Evolutionary conservation across 106 monocot genomes (phyloP).

Genomic region (Triglochin maritima): DNA sequence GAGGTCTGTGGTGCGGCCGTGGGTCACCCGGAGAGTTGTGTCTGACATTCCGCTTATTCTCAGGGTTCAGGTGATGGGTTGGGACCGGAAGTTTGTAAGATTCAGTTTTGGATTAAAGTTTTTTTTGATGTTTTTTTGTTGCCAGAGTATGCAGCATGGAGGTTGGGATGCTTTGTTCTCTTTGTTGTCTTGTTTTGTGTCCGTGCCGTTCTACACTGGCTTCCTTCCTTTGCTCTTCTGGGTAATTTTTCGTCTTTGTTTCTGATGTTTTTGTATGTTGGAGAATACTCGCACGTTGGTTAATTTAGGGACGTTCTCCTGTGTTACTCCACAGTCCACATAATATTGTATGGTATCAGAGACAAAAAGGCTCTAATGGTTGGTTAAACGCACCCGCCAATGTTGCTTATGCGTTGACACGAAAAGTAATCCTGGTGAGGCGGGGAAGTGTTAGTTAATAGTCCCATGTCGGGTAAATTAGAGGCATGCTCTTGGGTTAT

Average conservation of each 20-base stretch:
- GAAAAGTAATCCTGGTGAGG: too few species aligned
- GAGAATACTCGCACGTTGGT: neutral
- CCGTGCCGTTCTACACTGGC: constrained; percentile 92
- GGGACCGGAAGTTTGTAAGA: neutral
- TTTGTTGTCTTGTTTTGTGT: constrained; percentile 66
- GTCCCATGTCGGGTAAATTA: too few species aligned
- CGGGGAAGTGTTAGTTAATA: too few species aligned
- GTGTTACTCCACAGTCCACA: too few species aligned
- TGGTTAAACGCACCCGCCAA: too few species aligned
- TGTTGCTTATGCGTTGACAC: too few species aligned
- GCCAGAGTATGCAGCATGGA: constrained; percentile 40
- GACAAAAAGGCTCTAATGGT: too few species aligned
- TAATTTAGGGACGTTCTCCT: neutral
- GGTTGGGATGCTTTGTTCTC: constrained; percentile 72
- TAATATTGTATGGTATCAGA: too few species aligned
- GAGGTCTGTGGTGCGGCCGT: constrained; percentile 57
- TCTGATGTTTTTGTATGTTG: neutral
- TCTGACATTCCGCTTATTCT: constrained; percentile 41
- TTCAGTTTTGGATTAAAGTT: neutral
- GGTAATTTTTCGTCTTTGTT: constrained; percentile 31
- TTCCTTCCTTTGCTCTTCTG: constrained; percentile 88
- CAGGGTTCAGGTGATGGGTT: constrained; percentile 41
- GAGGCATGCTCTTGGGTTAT: too few species aligned
- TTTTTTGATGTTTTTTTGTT: neutral
- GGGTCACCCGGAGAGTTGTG: constrained; percentile 55